A percentile compares a stretch with the other conserved stretches of the same genome.
phyloP scores from a whole-genome alignment of 805 yeast species.

The Hanseniaspora thailandica region DNA sequence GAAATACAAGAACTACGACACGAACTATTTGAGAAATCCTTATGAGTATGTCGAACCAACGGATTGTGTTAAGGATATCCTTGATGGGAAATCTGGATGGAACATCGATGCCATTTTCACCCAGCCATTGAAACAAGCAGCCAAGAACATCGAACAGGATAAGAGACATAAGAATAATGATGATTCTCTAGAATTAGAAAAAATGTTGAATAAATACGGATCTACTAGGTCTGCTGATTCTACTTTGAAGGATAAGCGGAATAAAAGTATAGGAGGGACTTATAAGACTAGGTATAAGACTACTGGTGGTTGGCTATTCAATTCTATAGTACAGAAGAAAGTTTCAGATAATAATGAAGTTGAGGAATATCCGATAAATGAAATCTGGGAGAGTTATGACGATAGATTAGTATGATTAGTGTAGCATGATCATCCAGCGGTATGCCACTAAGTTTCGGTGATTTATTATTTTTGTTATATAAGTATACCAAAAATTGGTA shows the following conservation, averaged over 20 bases:
- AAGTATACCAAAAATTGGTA: neutral
- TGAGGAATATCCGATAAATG: neutral
- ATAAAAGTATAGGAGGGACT: neutral
- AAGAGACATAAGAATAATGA: neutral
- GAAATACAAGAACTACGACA: slow-evolving; percentile 5
- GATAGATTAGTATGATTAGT: neutral
- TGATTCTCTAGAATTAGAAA: neutral
- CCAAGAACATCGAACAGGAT: neutral
- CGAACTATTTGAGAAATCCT: slow-evolving; percentile 9
- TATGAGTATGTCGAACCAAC: slow-evolving; percentile 37
- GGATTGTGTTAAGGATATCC: slow-evolving; percentile 63
- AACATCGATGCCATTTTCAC: slow-evolving; percentile 32
- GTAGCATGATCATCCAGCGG: too few relatives aligned
- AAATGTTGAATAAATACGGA: slow-evolving; percentile 1
- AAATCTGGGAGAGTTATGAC: slow-evolving; percentile 7
- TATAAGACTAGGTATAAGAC: neutral
- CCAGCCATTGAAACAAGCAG: slow-evolving; percentile 13
- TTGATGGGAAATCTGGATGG: slow-evolving; percentile 63
- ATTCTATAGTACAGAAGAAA: neutral
- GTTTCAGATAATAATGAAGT: neutral
- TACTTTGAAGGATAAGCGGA: neutral
- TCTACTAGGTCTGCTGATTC: neutral
- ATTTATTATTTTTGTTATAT: neutral
- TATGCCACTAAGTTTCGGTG: too few relatives aligned
- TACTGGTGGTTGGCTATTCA: slow-evolving; percentile 12